Base-by-base conservation (phyloP, 371 early-diverging fungal species). In the Apophysomyces variabilis region DNA sequence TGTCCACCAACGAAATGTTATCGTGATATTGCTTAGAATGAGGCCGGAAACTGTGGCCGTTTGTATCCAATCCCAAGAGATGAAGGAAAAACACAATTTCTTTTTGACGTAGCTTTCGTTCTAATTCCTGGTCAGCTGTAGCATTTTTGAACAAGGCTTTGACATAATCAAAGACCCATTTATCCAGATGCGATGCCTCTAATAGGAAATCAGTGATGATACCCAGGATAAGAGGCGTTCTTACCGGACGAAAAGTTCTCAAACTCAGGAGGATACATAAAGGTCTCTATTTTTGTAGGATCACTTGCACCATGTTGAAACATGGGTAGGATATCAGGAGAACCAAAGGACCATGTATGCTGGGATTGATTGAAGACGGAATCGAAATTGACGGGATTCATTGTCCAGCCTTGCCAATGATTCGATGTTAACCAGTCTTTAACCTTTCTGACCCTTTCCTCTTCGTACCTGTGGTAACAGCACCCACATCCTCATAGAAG, bases 321-420 rank as follows among this genome's bases (percentile, higher is more conserved):
- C 96, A 97, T 96, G 18, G 95, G 96, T 46, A 97, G 76, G 66
- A 98, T 98, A 78, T 97, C 98, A 8, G 97, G 98, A 37, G 95
- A 94, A 12, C 98, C 98, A 82, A 95, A 96, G n/a, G 96, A 95
- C 95, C 95, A 98, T 0, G 96, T 95, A 73, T 94, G 91, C 44
- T 84, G 77, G 45, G 91, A 91, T 70, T 96, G 87, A 79, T 98
- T 96, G 74, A 98, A 96, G 32, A 96, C 87, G 3, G 95, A 95
- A 73, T 98, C 98, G 76, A 97, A 96, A 72, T 95, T 90, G 63
- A 98, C 96, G 7, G 97, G 97, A 76, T 97, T 98, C 90, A 90
- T 91, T 66, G 94, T 93, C 98, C 98, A 98, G 21, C 97, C 94
- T 93, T 62, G 9, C 9, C 32, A 26, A 38, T n/a, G 46, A 13